A percentile compares a stretch with the other conserved stretches of the same genome.
phyloP scores from a whole-genome alignment of 805 yeast species.

The Martiniozyma abietophila region DNA sequence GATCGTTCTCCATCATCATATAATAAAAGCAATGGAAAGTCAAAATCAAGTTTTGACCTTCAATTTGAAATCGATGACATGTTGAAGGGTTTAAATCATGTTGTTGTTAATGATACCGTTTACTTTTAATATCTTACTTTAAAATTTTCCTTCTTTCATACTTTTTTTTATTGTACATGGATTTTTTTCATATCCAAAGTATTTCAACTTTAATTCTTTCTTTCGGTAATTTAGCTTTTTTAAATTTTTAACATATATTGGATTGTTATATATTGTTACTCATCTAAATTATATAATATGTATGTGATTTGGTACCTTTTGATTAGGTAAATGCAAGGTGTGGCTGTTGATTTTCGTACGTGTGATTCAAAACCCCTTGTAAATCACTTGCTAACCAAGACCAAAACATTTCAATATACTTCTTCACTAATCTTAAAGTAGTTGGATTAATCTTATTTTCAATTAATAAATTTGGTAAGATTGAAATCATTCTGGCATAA shows the following conservation, averaged over 20 bases:
- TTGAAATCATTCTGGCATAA: conserved; percentile 62
- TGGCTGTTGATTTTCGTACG: conserved; percentile 44
- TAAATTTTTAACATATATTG: not conserved
- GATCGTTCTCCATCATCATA: not conserved
- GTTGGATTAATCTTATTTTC: conserved; percentile 76
- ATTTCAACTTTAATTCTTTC: too few species aligned
- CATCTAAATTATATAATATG: conserved; percentile 1
- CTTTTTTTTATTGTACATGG: too few species aligned
- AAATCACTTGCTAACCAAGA: conserved; percentile 40
- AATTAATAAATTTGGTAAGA: conserved; percentile 75
- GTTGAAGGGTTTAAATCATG: conserved; percentile 12
- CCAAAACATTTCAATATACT: conserved; percentile 46
- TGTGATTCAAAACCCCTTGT: conserved; percentile 27
- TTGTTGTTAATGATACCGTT: conserved; percentile 12
- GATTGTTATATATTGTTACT: not conserved
- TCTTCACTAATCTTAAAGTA: conserved; percentile 46
- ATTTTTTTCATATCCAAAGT: too few species aligned
- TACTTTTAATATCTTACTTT: conserved; percentile 9
- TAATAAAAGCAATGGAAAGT: not conserved
- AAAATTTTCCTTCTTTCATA: not conserved
- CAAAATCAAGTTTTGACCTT: conserved; percentile 5
- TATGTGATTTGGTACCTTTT: too few species aligned
- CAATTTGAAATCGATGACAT: conserved; percentile 11
- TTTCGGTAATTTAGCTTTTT: too few species aligned
- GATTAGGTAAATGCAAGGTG: conserved; percentile 12